Base-by-base conservation (phyloP, 2,329 filamentous ascomycete genomes). In the Aspergillus pseudoterreus region DNA sequence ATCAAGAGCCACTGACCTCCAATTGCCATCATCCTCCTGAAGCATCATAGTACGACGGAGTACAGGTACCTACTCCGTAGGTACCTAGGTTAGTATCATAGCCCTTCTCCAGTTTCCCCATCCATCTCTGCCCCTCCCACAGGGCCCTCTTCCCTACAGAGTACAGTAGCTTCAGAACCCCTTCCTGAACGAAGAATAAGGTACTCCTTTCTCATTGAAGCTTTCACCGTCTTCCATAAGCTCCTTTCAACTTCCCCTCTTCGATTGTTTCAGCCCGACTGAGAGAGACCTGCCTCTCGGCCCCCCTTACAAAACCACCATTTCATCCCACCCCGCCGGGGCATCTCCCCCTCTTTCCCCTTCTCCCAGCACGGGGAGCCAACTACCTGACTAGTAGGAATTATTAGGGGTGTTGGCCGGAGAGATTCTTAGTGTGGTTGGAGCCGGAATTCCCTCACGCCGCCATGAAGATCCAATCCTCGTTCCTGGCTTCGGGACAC, bases 291-390 rank as follows among this genome's bases (percentile, higher is more conserved):
- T 54, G 52, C 52, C 43, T 43, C 50, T 52, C 27, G 27, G 41
- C 41, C 50, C 53, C 53, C 53, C 53, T 55, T 45, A 53, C 33
- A 21, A 44, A 44, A 27, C 39, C 45, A 30, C 38, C 45, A 30
- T 30, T 36, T 36, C 27, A 30, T 11, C 27, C 27, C 27, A 30
- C 27, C 27, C 27, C 27, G 27, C 27, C 27, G 41, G 45, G 32
- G 21, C 24, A n/a, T 17, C 19, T 10, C 9, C 35, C 36, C 17
- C 42, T 32, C 48, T 44, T 44, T 45, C 43, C 45, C 43, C 51
- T 49, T 51, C 47, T 39, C 41, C 42, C 47, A 38, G 45, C 48
- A 49, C 48, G 43, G 42, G 49, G 39, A 21, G 39, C n/a, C 3
- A 42, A 42, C 39, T 42, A 21, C 8, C 11, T 12, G 15, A 21